Evolutionary conservation across 1,139 yeast genomes (phyloP).

Genomic region (Taphrina flavorubra): DNA sequence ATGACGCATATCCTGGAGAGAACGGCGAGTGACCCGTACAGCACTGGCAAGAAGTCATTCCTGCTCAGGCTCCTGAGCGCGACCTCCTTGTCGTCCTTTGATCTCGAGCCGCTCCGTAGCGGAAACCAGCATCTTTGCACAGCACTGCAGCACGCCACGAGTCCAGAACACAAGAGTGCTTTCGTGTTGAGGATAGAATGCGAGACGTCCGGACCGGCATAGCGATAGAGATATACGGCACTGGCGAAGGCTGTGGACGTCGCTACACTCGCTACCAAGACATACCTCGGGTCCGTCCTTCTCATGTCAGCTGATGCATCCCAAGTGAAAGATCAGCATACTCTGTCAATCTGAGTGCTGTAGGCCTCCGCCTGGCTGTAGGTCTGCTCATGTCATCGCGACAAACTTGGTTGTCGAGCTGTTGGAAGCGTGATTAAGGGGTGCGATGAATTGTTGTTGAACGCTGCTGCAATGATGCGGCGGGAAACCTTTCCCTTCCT

Average conservation of each 20-base stretch:
- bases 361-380: slow-evolving; percentile 32
- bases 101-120: neutral
- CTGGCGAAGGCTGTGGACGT: slow-evolving; percentile 15
- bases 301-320: neutral
- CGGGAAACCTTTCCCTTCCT: slow-evolving; percentile 10
- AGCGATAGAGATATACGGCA: slow-evolving; percentile 4
- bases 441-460: neutral
- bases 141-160: slow-evolving; percentile 10
- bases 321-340: neutral
- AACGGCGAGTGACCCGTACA: neutral
- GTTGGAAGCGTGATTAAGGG: neutral
- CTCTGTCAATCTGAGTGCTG: slow-evolving; percentile 24
- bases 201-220: neutral
- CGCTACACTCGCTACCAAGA: slow-evolving; percentile 13
- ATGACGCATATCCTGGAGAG: slow-evolving; percentile 16
- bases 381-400: slow-evolving; percentile 27
- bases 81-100: neutral
- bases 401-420: no score
- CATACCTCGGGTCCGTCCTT: slow-evolving; percentile 23
- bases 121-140: neutral
- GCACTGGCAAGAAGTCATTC: neutral
- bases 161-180: slow-evolving; percentile 12
- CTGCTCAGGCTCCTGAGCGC: neutral
- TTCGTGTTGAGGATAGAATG: neutral
- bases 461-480: neutral